Percentiles rank a stretch among this genome's conserved stretches.
Conservation (phyloP, 2,329 filamentous ascomycete genomes). For the Penicillium olsonii region DNA sequence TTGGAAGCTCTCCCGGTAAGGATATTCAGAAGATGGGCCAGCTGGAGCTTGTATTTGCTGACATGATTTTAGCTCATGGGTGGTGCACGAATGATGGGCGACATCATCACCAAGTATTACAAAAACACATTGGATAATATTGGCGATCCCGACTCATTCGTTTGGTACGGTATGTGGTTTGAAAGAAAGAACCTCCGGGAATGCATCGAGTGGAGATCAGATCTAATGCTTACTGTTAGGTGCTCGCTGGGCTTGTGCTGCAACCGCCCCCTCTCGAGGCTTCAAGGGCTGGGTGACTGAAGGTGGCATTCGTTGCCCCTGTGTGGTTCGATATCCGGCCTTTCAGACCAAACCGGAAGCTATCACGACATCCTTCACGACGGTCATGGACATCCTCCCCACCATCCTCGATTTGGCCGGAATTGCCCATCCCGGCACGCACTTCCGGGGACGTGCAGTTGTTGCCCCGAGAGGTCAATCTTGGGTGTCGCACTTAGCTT, state of each 20-base stretch:
- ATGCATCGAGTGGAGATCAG: background rate
- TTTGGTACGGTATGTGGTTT: conserved; percentile 47
- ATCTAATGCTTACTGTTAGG: background rate
- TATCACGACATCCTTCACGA: conserved; percentile 35
- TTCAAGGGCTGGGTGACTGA: background rate
- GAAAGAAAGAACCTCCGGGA: background rate
- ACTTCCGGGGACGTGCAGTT: conserved; percentile 32
- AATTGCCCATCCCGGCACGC: conserved; percentile 5
- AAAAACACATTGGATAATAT: conserved; percentile 52
- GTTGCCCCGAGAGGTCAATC: conserved; percentile 25
- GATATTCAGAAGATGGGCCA: no score
- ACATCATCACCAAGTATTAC: conserved; percentile 48
- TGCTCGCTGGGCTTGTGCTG: background rate
- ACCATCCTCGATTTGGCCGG: conserved; percentile 40
- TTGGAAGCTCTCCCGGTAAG: conserved; percentile 40
- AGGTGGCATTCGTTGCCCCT: conserved; percentile 9
- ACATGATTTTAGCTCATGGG: background rate
- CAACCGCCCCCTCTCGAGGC: background rate
- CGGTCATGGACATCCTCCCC: conserved; percentile 41
- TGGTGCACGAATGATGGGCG: conserved; percentile 43
- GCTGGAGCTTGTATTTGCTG: background rate
- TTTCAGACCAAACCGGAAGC: conserved; percentile 5
- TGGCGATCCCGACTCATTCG: conserved; percentile 48
- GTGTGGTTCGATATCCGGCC: conserved; percentile 34
- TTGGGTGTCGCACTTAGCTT: background rate